These are phyloP conservation scores for Antitrichia curtipendula DNA, from an alignment of 225 moss, liverwort and hornwort genomes.

Conservation along the genomic window DNA sequence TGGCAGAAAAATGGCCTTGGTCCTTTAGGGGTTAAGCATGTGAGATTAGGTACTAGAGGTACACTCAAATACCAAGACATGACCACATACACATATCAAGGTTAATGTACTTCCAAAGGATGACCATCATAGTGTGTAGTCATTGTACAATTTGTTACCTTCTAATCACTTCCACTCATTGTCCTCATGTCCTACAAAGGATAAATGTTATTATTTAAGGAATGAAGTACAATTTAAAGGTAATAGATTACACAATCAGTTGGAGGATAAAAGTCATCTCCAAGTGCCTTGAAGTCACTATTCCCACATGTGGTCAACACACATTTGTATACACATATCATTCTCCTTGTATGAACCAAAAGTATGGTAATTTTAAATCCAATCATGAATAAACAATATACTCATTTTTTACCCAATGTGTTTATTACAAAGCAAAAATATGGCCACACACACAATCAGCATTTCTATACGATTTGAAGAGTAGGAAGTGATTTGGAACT, in stretches of 20 bases:
- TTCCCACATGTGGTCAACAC: accelerated
- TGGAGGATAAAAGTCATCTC: background rate
- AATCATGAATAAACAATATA: background rate
- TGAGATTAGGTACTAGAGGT: too few relatives aligned
- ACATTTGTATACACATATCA: background rate
- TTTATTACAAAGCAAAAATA: background rate
- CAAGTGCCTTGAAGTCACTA: background rate
- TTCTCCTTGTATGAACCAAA: background rate
- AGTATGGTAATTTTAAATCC: background rate
- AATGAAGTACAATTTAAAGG: background rate
- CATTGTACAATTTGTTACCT: background rate
- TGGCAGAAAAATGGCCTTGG: too few relatives aligned
- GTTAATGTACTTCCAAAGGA: background rate
- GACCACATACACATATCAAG: background rate
- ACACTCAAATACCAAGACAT: too few relatives aligned
- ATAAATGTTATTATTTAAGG: background rate
- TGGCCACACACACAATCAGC: accelerated
- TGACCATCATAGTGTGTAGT: accelerated
- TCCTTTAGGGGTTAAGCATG: too few relatives aligned
- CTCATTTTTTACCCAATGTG: background rate
- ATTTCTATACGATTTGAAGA: background rate
- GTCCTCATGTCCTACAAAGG: background rate
- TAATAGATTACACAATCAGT: background rate
- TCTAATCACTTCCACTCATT: background rate
- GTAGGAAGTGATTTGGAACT: background rate